phyloP scores from a whole-genome alignment of 192 early-diverging fungal genomes.

The Glomus cerebriforme region DNA sequence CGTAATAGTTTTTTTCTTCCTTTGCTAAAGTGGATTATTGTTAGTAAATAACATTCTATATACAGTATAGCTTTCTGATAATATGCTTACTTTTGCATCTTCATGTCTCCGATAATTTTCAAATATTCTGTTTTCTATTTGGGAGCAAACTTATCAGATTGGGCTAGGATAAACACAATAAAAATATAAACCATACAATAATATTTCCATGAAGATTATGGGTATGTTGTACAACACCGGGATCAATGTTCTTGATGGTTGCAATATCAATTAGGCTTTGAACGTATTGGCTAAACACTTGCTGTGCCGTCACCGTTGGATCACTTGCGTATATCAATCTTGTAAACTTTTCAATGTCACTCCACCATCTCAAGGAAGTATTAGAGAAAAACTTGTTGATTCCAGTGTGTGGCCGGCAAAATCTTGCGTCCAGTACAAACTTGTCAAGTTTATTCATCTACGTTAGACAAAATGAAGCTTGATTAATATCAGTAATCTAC shows the following conservation, averaged over 20 bases:
- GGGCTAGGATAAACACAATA: background rate
- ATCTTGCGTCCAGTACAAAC: background rate
- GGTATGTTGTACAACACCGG: background rate
- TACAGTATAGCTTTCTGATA: too few species aligned
- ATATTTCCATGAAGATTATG: background rate
- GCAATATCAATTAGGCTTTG: constrained; percentile 4
- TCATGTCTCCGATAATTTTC: constrained; percentile 18
- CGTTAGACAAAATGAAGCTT: background rate
- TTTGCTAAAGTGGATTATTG: too few species aligned
- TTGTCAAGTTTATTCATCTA: background rate
- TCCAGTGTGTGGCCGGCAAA: constrained; percentile 25
- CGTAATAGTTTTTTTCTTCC: too few species aligned
- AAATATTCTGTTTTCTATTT: constrained; percentile 17
- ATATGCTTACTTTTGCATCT: constrained; percentile 14
- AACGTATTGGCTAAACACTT: background rate
- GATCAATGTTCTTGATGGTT: constrained; percentile 7
- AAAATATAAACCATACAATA: background rate
- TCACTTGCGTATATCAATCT: background rate
- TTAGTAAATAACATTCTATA: too few species aligned
- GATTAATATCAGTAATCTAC: background rate
- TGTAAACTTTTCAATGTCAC: constrained; percentile 7
- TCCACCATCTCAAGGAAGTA: background rate
- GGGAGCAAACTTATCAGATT: background rate
- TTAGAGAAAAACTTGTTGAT: constrained; percentile 24
- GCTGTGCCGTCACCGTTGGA: constrained; percentile 7